Percentiles rank a stretch among this genome's conserved stretches.
Conservation (phyloP, 495 filamentous ascomycete species). For the Choiromyces venosus region DNA sequence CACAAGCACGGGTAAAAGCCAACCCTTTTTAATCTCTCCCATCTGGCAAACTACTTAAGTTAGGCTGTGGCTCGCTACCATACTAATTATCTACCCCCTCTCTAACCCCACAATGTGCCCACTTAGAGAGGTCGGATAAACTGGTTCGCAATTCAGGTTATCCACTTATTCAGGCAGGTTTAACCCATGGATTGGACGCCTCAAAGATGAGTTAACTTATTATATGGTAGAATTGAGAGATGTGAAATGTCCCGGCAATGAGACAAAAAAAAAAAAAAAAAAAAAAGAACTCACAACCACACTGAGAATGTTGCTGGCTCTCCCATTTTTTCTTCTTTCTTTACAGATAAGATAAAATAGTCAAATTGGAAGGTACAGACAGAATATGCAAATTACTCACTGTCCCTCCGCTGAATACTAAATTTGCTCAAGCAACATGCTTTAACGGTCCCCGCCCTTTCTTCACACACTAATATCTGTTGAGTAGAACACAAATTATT, state of each 20-base stretch:
- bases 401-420: neutral
- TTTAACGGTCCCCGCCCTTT: neutral
- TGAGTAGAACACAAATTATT: neutral
- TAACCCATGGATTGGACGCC: neutral
- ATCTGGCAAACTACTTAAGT: neutral
- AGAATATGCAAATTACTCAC: neutral
- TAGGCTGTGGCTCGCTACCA: neutral
- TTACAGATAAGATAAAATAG: neutral
- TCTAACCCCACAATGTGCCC: neutral
- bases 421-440: neutral
- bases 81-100: neutral
- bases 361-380: neutral
- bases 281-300: neutral
- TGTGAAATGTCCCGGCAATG: neutral
- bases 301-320: neutral
- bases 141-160: neutral
- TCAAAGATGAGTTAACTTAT: neutral
- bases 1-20: neutral
- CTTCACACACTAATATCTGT: neutral
- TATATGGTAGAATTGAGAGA: neutral
- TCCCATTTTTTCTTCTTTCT: neutral
- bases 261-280: too few relatives aligned
- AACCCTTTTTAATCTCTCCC: neutral
- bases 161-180: neutral
- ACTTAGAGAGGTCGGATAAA: neutral